Conservation (phyloP, 108 stramenopile species). For the Bacterosira constricta region DNA sequence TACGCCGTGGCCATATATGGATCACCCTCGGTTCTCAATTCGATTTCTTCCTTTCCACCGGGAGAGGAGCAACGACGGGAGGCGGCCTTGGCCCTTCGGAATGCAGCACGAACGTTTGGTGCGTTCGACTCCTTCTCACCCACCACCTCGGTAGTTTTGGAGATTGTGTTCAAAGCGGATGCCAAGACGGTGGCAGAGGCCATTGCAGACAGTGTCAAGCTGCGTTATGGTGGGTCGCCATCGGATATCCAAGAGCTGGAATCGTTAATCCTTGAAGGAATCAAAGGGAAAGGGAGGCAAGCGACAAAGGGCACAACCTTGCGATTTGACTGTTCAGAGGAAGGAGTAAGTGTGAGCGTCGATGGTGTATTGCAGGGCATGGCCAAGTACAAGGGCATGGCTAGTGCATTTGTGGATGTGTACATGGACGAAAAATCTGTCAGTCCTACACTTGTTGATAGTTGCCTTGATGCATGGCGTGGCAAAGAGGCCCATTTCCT, state of each 20-base stretch:
- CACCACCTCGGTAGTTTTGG: slow-evolving; percentile 8
- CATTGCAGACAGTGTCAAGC: slow-evolving; percentile 9
- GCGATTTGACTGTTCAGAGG: slow-evolving; percentile 13
- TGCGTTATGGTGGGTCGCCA: slow-evolving; percentile 7
- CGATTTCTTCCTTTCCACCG: not conserved
- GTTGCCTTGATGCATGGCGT: slow-evolving; percentile 13
- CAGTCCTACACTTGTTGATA: slow-evolving; percentile 14
- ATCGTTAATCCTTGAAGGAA: slow-evolving; percentile 3
- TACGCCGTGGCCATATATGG: slow-evolving; percentile 20
- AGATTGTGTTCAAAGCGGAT: slow-evolving; percentile 8
- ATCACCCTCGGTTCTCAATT: slow-evolving; percentile 12
- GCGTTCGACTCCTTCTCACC: slow-evolving; percentile 13
- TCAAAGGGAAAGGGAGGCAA: slow-evolving; percentile 12
- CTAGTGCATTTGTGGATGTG: slow-evolving; percentile 17
- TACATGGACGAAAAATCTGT: slow-evolving; percentile 18
- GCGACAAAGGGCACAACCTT: slow-evolving; percentile 11
- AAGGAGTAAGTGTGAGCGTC: slow-evolving; percentile 11
- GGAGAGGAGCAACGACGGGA: slow-evolving; percentile 21
- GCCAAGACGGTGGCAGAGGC: slow-evolving; percentile 11
- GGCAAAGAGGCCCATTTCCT: not conserved
- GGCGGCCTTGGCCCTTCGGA: slow-evolving; percentile 2
- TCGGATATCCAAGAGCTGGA: slow-evolving; percentile 14
- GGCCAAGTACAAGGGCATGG: slow-evolving; percentile 1
- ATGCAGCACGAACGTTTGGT: slow-evolving; percentile 8
- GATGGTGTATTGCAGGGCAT: slow-evolving; percentile 14